phyloP scores from a whole-genome alignment of 495 filamentous ascomycete genomes.

The Hyaloscypha bicolor region DNA sequence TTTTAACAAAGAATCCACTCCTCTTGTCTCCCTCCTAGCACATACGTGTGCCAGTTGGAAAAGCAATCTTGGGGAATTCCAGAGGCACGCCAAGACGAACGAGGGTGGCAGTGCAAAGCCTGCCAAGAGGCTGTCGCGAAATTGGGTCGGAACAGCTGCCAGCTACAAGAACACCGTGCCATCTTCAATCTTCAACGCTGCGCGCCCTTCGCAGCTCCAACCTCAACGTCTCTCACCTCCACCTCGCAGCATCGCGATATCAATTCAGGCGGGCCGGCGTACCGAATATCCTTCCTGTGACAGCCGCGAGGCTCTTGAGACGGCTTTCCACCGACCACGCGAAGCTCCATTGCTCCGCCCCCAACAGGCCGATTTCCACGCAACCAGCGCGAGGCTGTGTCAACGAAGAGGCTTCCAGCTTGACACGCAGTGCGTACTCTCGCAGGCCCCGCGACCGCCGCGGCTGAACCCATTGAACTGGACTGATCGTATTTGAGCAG shows the following conservation, averaged over 20 bases:
- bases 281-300: not conserved
- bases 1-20: not conserved
- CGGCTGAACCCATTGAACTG: not conserved
- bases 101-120: constrained; percentile 9
- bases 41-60: constrained; percentile 1
- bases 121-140: not conserved
- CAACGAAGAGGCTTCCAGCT: not conserved
- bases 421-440: not conserved
- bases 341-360: not conserved
- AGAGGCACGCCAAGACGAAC: not conserved
- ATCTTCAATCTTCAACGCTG: not conserved
- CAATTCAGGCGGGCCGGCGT: not conserved
- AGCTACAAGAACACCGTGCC: constrained; percentile 1
- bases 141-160: not conserved
- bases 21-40: not conserved
- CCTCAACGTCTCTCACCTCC: not conserved
- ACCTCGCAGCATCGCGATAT: not conserved
- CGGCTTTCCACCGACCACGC: not conserved
- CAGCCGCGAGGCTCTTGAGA: not conserved
- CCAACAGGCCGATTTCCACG: not conserved
- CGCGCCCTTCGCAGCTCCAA: not conserved
- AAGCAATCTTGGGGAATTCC: not conserved
- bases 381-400: not conserved
- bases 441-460: not conserved
- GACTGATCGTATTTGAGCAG: not conserved